Evolutionary conservation across 2,329 filamentous ascomycete species (phyloP), one percentile per base, ranked within the genome.

Genomic region (Colletotrichum sp.): DNA sequence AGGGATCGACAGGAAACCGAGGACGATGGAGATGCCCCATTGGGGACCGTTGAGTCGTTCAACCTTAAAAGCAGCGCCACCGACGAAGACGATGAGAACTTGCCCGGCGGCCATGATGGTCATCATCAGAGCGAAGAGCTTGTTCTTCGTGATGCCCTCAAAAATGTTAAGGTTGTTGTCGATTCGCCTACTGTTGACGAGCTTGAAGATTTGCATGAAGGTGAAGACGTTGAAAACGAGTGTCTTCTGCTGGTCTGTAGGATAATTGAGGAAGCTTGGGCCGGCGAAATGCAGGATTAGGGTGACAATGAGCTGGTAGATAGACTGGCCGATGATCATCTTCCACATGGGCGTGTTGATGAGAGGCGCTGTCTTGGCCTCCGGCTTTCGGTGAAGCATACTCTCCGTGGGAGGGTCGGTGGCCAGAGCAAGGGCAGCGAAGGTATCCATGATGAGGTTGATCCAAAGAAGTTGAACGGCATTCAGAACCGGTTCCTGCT

Each of bases 381-480:
- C 92, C 2, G 95, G 95, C 81, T 94, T 94, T 48, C 94, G 90
- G 76, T 94, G 86, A n/a, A 95, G 87, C 72, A 95, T 92, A 77
- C 89, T 91, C 76, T 90, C 89, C 2, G 91, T 93, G 1, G 93
- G 93, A n/a, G 93, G 92, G 83, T 95, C 93, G 4, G 93, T 95
- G 6, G 93, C 93, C 61, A 95, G 89, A 28, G 94, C 94, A n/a
- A 95, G 87, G 28, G 94, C 94, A 34, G 94, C 94, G 81, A 96
- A 94, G 0, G 94, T 96, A 81, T 96, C 94, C 94, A 96, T 96
- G 83, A 96, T 96, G 75, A 96, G 87, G 79, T 96, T 96, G 79
- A 96, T 93, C 94, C 94, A 96, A 25, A 96, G 90, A 73, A 96
- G 88, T 83, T 96, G 94, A 18, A 96, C 94, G n/a, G 94, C 94